These are phyloP conservation scores for Malus hybrid DNA, from an alignment of 331 rosid genomes.

Conservation along the genomic window DNA sequence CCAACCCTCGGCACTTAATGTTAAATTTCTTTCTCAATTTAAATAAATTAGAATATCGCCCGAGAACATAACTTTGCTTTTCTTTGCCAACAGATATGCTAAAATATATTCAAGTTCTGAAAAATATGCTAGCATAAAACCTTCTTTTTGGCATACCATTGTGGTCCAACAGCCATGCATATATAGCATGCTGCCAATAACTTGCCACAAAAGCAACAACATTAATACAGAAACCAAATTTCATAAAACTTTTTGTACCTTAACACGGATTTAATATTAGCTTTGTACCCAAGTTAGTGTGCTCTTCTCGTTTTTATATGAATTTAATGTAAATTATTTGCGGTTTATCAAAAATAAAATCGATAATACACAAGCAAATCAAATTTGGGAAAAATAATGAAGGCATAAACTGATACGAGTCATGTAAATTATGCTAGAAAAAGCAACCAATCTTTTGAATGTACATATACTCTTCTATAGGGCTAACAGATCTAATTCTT, in stretches of 20 bases:
- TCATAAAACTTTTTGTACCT: not conserved
- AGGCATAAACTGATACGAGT: slow-evolving; percentile 8
- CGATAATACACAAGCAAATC: not conserved
- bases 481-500: slow-evolving; percentile 30
- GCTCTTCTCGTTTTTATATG: not conserved
- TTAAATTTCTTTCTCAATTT: too few relatives aligned
- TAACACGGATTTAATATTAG: not conserved
- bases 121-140: not conserved
- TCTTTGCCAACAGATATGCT: not conserved
- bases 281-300: not conserved
- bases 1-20: accelerated
- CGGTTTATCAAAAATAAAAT: too few relatives aligned
- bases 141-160: too few relatives aligned
- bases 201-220: slow-evolving; percentile 1
- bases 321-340: not conserved
- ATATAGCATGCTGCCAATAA: not conserved
- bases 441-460: slow-evolving; percentile 24
- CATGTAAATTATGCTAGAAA: slow-evolving; percentile 26
- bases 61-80: too few relatives aligned
- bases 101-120: not conserved
- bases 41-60: not conserved
- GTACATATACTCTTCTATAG: slow-evolving; percentile 41
- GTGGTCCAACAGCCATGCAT: not conserved
- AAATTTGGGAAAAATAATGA: not conserved
- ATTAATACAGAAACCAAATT: not conserved